A percentile compares a stretch with the other conserved stretches of the same genome.
Evolutionary conservation across 129 eudicot species (phyloP).

Genomic region (Daucus carota): DNA sequence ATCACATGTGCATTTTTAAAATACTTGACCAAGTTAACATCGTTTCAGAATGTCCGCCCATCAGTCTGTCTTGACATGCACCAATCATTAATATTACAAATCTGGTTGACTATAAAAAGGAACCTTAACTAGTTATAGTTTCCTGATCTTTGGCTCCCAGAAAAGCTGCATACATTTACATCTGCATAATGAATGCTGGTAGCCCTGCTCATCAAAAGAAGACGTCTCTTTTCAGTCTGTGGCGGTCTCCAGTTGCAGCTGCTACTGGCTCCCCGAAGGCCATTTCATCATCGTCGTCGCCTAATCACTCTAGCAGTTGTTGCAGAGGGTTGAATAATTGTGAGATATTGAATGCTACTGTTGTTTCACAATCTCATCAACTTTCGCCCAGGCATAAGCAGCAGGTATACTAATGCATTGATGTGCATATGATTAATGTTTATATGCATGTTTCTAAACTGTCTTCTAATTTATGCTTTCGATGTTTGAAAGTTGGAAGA

Average conservation of each 20-base stretch:
- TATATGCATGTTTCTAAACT: not conserved
- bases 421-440: not conserved
- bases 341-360: slow-evolving; percentile 19
- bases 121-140: not conserved
- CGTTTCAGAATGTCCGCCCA: slow-evolving; percentile 20
- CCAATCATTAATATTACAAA: not conserved
- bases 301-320: slow-evolving; percentile 5
- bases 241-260: not conserved
- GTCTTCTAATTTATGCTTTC: not conserved
- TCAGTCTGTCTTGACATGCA: slow-evolving; percentile 7
- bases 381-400: slow-evolving; percentile 7
- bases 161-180: not conserved
- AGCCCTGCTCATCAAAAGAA: slow-evolving; percentile 19
- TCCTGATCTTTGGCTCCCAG: not conserved
- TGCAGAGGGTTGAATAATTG: slow-evolving; percentile 23
- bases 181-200: slow-evolving; percentile 12
- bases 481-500: slow-evolving; percentile 41
- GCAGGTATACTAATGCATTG: slow-evolving; percentile 5
- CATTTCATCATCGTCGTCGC: slow-evolving; percentile 2
- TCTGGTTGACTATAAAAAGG: not conserved
- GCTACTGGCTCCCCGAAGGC: not conserved
- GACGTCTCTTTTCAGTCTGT: slow-evolving; percentile 12
- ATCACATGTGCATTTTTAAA: not conserved
- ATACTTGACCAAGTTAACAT: not conserved
- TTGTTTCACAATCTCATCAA: not conserved